A percentile compares a stretch with the other conserved stretches of the same genome.
Conservation (phyloP, 768 basidiomycete species). For the Phaeolepiota aurea region DNA sequence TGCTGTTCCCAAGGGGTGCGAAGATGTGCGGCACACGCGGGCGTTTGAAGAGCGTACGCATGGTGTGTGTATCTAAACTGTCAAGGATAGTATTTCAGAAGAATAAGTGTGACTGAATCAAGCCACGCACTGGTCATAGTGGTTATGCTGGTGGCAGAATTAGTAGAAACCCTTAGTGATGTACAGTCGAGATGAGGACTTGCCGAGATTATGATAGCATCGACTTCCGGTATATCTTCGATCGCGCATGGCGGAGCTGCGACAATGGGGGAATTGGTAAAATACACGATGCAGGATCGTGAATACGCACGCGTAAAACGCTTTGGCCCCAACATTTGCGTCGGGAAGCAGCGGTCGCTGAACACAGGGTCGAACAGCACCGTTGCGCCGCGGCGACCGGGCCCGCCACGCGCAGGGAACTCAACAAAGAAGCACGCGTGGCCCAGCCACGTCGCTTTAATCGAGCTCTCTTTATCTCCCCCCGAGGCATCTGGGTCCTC, state of each 20-base stretch:
- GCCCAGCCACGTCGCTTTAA: constrained; percentile 3
- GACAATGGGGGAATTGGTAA: neutral
- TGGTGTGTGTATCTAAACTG: constrained; percentile 38
- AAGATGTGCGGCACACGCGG: constrained; percentile 40
- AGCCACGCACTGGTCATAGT: constrained; percentile 39
- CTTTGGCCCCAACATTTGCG: neutral
- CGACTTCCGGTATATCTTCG: constrained; percentile 50
- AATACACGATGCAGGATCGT: neutral
- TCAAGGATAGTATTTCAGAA: neutral
- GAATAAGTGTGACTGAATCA: neutral
- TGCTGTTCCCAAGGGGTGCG: constrained; percentile 45
- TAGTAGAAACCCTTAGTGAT: too few species aligned
- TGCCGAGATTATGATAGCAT: constrained; percentile 56
- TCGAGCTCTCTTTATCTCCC: neutral
- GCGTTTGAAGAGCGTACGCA: constrained; percentile 25
- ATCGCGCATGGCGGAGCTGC: constrained; percentile 40
- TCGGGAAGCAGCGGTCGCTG: constrained; percentile 1
- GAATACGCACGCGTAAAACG: neutral
- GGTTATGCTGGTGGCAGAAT: too few species aligned
- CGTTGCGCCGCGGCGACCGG: neutral
- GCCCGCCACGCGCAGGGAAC: neutral
- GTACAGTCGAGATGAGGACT: constrained; percentile 8
- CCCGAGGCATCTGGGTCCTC: too few species aligned
- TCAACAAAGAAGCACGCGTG: constrained; percentile 4
- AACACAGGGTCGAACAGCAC: neutral